These are phyloP conservation scores for Trypanosoma cruzi DNA, from an alignment of 208 protist genomes.

Conservation along the genomic window DNA sequence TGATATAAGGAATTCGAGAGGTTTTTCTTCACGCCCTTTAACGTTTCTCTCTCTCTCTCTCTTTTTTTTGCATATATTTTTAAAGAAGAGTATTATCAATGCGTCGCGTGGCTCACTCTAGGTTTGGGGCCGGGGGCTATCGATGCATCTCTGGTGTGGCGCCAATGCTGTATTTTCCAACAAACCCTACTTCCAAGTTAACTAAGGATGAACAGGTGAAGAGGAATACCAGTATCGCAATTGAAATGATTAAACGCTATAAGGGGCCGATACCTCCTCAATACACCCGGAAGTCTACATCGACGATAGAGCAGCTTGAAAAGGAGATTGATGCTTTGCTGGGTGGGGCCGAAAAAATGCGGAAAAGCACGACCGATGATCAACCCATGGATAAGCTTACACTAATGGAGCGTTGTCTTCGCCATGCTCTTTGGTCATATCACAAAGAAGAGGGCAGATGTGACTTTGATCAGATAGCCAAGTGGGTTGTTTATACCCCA, in stretches of 20 bases:
- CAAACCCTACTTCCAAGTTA: conserved; percentile 33
- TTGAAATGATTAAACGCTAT: conserved; percentile 90
- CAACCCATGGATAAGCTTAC: conserved; percentile 91
- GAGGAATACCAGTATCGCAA: conserved; percentile 88
- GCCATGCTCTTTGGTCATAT: conserved; percentile 92
- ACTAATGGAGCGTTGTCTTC: conserved; percentile 92
- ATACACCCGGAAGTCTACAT: conserved; percentile 81
- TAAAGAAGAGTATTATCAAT: conserved; percentile 36
- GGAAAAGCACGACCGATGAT: conserved; percentile 74
- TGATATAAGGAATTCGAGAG: conserved; percentile 1
- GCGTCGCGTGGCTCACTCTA: conserved; percentile 58
- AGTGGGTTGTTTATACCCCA: conserved; percentile 92
- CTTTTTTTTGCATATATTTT: conserved; percentile 7
- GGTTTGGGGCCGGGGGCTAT: conserved; percentile 42
- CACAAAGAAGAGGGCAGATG: conserved; percentile 90
- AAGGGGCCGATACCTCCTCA: conserved; percentile 71
- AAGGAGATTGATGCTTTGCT: conserved; percentile 90
- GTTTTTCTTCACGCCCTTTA: conserved; percentile 17
- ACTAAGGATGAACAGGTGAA: conserved; percentile 84
- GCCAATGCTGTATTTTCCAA: conserved; percentile 88
- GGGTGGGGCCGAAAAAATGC: conserved; percentile 74
- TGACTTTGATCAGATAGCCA: conserved; percentile 86
- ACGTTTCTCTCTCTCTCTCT: conserved; percentile 2
- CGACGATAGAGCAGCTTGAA: conserved; percentile 89
- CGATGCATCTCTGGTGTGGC: conserved; percentile 82